Base-by-base conservation (phyloP, 1,284 basidiomycete genomes). In the Porogramme epimiltina region DNA sequence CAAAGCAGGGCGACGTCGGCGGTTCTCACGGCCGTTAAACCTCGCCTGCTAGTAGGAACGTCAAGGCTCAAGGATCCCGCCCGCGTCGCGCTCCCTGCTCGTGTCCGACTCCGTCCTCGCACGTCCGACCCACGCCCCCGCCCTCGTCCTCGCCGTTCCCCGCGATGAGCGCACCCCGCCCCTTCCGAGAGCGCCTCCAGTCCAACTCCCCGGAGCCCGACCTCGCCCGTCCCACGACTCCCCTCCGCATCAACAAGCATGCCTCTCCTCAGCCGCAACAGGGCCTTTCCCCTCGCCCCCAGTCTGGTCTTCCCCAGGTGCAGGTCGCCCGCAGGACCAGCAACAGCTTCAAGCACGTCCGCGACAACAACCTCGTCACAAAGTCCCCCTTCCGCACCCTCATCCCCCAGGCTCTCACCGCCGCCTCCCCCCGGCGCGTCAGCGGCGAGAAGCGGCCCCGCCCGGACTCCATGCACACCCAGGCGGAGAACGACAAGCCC, bases 321-420 rank as follows among this genome's bases (percentile, higher is more conserved):
- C 68, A 73, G 34, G 69, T 87, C 43, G 83, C 87, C 45, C 81
- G 93, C 45, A 80, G 93, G 44, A 83, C 87, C 3, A 92, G 89
- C 18, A 87, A 83, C 45, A 91, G 88, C 63, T 95, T 90, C 75
- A 89, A 85, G 63, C 89, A 91, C 69, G 80, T 94, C 59, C 81
- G 82, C 57, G 87, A 76, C 56, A 92, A 89, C 69, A 86, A 89
- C 62, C 85, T 95, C 48, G 93, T 95, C 20, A 86, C 87, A 42
- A 93, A 93, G 62, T 95, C 91, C 10, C 91, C 91, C 8, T 98
- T 98, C 78, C 93, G 91, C 62, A 79, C 78, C 1, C 80, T 82
- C 52, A 72, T 80, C 24, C 75, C 79, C 33, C 51, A 49, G 13
- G 22, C 45, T 8, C 36, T 38, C 22, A 18, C 51, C 33, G 70